A percentile compares a stretch with the other conserved stretches of the same genome.
Conservation (phyloP, 768 basidiomycete genomes). For the Daedaleopsis sinensis region DNA sequence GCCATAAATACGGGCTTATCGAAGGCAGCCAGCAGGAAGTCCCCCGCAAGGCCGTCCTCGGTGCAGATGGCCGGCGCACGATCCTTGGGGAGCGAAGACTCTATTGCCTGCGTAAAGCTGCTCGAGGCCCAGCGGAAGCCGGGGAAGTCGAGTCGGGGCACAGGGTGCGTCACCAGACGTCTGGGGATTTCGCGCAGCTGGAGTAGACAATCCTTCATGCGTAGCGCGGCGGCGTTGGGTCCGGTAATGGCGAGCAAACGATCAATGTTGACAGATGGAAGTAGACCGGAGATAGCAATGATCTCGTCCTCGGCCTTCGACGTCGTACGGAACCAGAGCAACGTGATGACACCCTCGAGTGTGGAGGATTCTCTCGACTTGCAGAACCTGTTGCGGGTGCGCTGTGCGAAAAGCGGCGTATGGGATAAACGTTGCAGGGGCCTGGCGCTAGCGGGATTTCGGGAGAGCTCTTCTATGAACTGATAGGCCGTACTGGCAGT, state of each 20-base stretch:
- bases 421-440: too few species aligned
- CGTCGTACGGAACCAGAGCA: slow-evolving; percentile 3
- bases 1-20: background rate
- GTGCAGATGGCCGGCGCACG: background rate
- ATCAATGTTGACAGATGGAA: background rate
- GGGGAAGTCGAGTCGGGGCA: background rate
- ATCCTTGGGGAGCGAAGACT: background rate
- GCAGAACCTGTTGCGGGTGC: background rate
- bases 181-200: background rate
- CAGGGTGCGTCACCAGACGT: background rate
- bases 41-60: background rate
- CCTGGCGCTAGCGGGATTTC: too few species aligned
- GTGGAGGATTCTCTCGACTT: background rate
- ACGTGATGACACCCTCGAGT: background rate
- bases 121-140: background rate
- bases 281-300: slow-evolving; percentile 9
- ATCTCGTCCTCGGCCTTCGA: slow-evolving; percentile 16
- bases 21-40: background rate
- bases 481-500: too few species aligned
- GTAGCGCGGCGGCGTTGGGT: background rate
- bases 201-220: slow-evolving; percentile 8
- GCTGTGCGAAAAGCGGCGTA: slow-evolving; percentile 1
- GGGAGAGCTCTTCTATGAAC: too few species aligned
- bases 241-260: slow-evolving; percentile 1
- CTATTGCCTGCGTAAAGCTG: background rate